phyloP scores from a whole-genome alignment of 2,329 filamentous ascomycete species.

The Cladosporium velox region DNA sequence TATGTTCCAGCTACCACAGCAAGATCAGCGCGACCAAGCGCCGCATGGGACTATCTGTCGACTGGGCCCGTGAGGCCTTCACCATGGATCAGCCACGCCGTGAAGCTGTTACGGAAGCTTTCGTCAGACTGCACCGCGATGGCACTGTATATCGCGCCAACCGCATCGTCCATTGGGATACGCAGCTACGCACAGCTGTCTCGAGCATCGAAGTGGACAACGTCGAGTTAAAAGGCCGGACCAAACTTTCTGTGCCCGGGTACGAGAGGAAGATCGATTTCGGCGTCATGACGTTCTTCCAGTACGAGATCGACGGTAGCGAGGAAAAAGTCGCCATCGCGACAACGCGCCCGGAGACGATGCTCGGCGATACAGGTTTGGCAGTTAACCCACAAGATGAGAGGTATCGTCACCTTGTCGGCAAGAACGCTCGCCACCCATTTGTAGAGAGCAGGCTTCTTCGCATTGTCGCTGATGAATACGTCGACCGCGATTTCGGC shows the following conservation, averaged over 20 bases:
- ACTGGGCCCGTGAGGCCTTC: slow-evolving; percentile 92
- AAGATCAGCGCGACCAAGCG: slow-evolving; percentile 84
- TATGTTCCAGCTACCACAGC: slow-evolving; percentile 53
- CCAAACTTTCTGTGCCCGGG: slow-evolving; percentile 83
- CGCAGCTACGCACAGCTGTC: slow-evolving; percentile 84
- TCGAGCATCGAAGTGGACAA: slow-evolving; percentile 91
- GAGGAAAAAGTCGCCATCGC: slow-evolving; percentile 86
- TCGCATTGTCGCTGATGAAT: slow-evolving; percentile 82
- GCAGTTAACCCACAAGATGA: slow-evolving; percentile 86
- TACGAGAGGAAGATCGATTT: slow-evolving; percentile 98
- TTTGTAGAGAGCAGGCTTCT: slow-evolving; percentile 75
- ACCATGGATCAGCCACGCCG: slow-evolving; percentile 89
- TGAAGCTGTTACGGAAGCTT: slow-evolving; percentile 82
- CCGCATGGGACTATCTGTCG: slow-evolving; percentile 85
- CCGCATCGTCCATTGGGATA: slow-evolving; percentile 83
- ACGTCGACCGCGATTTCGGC: slow-evolving; percentile 90
- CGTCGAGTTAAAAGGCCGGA: slow-evolving; percentile 59
- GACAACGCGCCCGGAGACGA: slow-evolving; percentile 90
- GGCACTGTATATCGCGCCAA: slow-evolving; percentile 92
- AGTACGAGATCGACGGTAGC: slow-evolving; percentile 80
- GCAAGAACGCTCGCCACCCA: slow-evolving; percentile 84
- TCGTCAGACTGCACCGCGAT: slow-evolving; percentile 86
- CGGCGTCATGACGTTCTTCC: slow-evolving; percentile 84
- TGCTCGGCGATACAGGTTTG: slow-evolving; percentile 91
- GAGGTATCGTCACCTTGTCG: slow-evolving; percentile 82